Evolutionary conservation across 306 rosid genomes (phyloP), one percentile per base, ranked within the genome.

Genomic region (Spatholobus suberectus): DNA sequence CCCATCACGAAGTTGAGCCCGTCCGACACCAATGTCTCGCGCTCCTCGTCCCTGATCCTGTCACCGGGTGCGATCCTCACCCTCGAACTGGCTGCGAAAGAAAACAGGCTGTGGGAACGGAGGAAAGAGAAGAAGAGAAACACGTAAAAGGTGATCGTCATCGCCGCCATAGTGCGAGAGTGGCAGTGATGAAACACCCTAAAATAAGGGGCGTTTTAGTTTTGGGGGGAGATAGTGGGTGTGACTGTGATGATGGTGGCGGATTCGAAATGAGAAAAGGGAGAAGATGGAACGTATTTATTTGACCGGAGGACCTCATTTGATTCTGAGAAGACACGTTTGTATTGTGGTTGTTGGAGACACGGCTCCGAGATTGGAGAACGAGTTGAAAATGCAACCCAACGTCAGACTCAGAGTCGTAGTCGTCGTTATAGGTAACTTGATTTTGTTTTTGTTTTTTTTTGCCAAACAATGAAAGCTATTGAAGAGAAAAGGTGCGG

Each of bases 1-100:
- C 98, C 97, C 78, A 95, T 80, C 4, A 76, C 82, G 78, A 91
- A 95, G 61, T 26, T 73, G 49, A 77, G 32, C 0, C 35, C 63
- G 0, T 46, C 62, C 0, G 97, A 95, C 0, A 83, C 76, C 37
- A 95, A 12, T 1, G 78, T 81, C 5, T 78, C 77, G 32, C 81
- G 83, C 18, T 89, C 90, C 63, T 32, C 78, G 49, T 91, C 95
- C 80, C 61, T 83, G 21, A 95, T 32, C 0, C 70, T 2, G 6
- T 41, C 75, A 5, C 81, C 90, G 2, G 4, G 76, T 3, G 84
- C 20, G 68, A 92, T 44, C 24, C 62, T 24, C 66, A 86, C 9
- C 3, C 5, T 85, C 24, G 89, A 73, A 69, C 54, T 29, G 14
- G 84, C 78, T 0, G 95, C 92, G 51, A 47, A 69, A 65, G 90